These are phyloP conservation scores for Eimeria nieschulzi DNA, from an alignment of 169 alveolate species.

Conservation along the genomic window DNA sequence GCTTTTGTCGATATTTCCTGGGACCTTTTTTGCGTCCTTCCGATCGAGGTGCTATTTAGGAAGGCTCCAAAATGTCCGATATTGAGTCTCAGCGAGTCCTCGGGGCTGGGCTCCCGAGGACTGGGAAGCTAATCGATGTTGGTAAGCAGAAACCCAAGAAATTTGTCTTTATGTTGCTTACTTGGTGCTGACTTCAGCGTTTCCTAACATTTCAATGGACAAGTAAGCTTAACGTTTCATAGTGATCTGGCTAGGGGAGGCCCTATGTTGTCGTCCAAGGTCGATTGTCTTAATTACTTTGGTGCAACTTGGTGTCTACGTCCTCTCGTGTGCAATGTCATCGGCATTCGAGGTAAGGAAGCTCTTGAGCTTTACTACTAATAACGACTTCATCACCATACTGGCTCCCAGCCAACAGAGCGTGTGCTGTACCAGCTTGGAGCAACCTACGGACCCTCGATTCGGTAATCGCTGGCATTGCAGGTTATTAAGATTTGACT, in stretches of 20 bases:
- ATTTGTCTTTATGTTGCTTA: not conserved
- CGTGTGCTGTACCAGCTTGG: constrained; percentile 66
- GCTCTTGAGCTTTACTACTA: not conserved
- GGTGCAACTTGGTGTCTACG: constrained; percentile 46
- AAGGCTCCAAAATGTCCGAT: constrained; percentile 63
- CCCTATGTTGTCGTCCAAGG: constrained; percentile 3
- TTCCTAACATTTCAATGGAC: constrained; percentile 55
- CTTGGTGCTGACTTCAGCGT: constrained; percentile 21
- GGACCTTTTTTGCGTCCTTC: constrained; percentile 42
- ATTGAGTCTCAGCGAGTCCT: constrained; percentile 68
- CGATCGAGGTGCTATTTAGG: constrained; percentile 39
- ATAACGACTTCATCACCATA: too few species aligned
- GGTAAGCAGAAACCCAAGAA: constrained; percentile 25
- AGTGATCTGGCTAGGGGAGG: not conserved
- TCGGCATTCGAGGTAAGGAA: constrained; percentile 51
- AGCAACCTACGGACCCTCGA: constrained; percentile 67
- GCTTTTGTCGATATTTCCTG: constrained; percentile 43
- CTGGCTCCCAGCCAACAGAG: constrained; percentile 46
- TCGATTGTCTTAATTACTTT: constrained; percentile 57
- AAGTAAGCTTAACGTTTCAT: constrained; percentile 16
- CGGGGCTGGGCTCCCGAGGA: constrained; percentile 72
- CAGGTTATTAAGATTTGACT: not conserved
- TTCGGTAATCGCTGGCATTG: not conserved
- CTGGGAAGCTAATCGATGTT: constrained; percentile 53
- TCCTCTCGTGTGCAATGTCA: constrained; percentile 60